These are phyloP conservation scores for Dillenia suffruticosa DNA, from an alignment of 164 flowering plant species.

Conservation along the genomic window DNA sequence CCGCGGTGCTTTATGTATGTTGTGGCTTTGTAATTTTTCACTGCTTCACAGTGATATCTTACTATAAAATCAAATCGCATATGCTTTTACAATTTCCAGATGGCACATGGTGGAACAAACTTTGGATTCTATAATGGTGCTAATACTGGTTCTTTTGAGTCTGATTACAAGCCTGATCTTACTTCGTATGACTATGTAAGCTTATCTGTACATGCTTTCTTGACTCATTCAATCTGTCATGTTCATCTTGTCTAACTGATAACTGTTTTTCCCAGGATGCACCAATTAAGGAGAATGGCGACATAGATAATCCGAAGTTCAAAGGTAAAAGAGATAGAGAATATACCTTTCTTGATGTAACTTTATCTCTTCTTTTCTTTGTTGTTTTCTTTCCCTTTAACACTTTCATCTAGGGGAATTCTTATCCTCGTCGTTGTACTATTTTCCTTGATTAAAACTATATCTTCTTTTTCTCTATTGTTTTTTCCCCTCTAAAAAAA, in stretches of 20 bases:
- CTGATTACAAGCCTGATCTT: constrained; percentile 85
- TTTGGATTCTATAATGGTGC: constrained; percentile 96
- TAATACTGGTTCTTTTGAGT: constrained; percentile 58
- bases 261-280: constrained; percentile 61
- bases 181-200: constrained; percentile 99
- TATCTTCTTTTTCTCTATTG: too few species aligned
- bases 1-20: constrained; percentile 94
- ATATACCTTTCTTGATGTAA: neutral
- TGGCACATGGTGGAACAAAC: constrained; percentile 99
- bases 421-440: too few species aligned
- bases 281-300: constrained; percentile 88
- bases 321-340: constrained; percentile 33
- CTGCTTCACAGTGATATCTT: constrained; percentile 11
- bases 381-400: too few species aligned
- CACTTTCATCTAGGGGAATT: too few species aligned
- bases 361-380: neutral
- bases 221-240: neutral
- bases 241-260: constrained; percentile 5
- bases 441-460: too few species aligned
- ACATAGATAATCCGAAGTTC: constrained; percentile 72
- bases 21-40: constrained; percentile 4
- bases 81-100: constrained; percentile 41
- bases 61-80: constrained; percentile 6
- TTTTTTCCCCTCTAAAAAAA: too few species aligned
- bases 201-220: neutral